Base-by-base conservation (phyloP, 768 basidiomycete species). In the Austroboletus eburneus region DNA sequence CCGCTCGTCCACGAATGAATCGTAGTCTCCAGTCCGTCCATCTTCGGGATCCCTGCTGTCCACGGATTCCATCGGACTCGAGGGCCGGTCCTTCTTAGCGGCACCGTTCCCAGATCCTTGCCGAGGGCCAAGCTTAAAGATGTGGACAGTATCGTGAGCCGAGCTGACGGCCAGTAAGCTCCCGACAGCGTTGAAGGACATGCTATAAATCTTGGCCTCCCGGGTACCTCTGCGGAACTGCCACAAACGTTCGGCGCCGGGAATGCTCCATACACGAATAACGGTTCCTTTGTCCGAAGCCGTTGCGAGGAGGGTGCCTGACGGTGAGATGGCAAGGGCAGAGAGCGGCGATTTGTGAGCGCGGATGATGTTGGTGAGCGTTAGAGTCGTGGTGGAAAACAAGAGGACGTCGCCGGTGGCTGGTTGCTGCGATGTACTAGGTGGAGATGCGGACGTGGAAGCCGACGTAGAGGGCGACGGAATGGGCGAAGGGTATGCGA, bases 291-390 rank as follows among this genome's bases (percentile, higher is more conserved):
- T 95, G 37, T 94, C 91, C 2, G 85, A 88, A 13, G 92, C 85
- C 6, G 95, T 94, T 18, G 95, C 96, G 34, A 99, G 83, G 45
- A 97, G 75, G 0, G 89, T 89, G 12, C 95, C 95, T 1, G 85
- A 76, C 3, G 81, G 77, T 67, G 94, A 95, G 67, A 99, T 79
- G 6, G 88, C 74, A 39, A 98, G 75, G 58, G 82, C 83, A 8
- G 93, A 88, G 51, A 99, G 84, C 5, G 95, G 91, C 1, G 92
- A 69, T 68, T 97, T 97, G 72, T 99, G 96, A 16, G 96, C 96
- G 60, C 92, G 94, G 48, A 99, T 87, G 58, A 95, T 91, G 72
- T 99, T 98, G 36, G 90, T 81, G 23, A 94, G 90, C 3, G 88
- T 87, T 23, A 97, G 80, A 7, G 89, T 83, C 45, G 92, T 84